Base-by-base conservation (phyloP, 2,329 filamentous ascomycete species). In the Shiraia bambusicola region DNA sequence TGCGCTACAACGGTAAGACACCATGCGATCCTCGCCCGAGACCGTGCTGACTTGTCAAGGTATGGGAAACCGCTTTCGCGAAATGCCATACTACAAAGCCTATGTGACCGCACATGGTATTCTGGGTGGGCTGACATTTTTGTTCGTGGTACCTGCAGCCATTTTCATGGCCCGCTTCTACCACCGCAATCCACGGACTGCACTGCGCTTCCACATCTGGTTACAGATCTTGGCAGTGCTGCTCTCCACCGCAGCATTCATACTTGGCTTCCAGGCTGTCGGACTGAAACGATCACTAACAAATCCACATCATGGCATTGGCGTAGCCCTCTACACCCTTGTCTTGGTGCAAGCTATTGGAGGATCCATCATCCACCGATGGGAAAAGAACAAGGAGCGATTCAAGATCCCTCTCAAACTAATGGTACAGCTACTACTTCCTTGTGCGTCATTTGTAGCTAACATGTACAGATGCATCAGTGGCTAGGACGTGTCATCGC, bases 231-330 rank as follows among this genome's bases (percentile, higher is more conserved):
- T 90, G 43, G 81, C 83, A 2, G 76, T 87, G 9, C 72, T 84
- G 13, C 69, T 92, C 40, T 74, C 83, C 6, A 86, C 87, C 0
- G 84, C 84, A 10, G 77, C 88, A 7, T 85, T 94, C 49, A 76
- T 87, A 31, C 74, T 90, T 10, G 88, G 87, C 6, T 91, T 81
- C 71, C 84, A 90, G 55, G 87, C 88, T 9, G 88, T 93, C 10
- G 88, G 88, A 0, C 82, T 83, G 0, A 74, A 77, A 31, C 77
- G 87, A 45, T 87, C 80, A 52, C 70, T 90, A 58, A 84, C 85
- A 7, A 94, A 94, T 62, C 88, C 88, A 0, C 88, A 94, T 64
- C 88, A 94, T 67, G 87, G 86, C 47, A 92, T 93, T 50, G 88
- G 88, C 11, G 76, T 91, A 25, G 86, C 87, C 19, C 81, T 94